Evolutionary conservation across 352 stramenopile species (phyloP), one percentile per base, ranked within the genome.

Genomic region (Pythium sukuiense): DNA sequence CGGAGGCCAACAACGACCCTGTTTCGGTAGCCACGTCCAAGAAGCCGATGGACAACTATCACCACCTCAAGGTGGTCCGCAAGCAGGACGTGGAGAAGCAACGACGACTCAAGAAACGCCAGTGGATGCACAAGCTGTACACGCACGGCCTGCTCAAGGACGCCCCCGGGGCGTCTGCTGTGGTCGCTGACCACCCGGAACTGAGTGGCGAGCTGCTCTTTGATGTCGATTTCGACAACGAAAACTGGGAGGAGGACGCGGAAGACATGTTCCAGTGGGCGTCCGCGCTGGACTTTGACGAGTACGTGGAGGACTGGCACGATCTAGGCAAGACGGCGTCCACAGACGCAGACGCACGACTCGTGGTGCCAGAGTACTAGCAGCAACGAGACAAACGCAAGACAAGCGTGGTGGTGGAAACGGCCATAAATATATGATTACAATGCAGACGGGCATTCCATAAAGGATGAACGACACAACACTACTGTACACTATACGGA

Each of bases 121-220:
- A 87, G 59, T 93, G 85, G 85, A 92, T 93, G 85, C 81, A 85
- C 59, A 88, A 92, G 50, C 71, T 93, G 18, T 93, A 92, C 61
- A 70, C 76, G 5, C 79, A 92, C 24, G 81, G 80, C 0, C 59
- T 91, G 29, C 46, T 88, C 0, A 75, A 74, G 26, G 61, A 79
- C 27, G 29, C 52, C 9, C 46, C 52, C 13, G 67, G 59, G 9
- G 41, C 41, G 5, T 2, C 41, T 0, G 39, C n/a, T 1, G 33
- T 60, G 29, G 64, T 14, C 8, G 64, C 32, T 9, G 50, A 54
- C 49, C 69, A 55, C 20, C 63, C 39, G 33, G 63, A 35, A 39
- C 70, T 39, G 53, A 70, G 30, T 24, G 53, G 68, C 7, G 49
- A 71, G 9, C 46, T 73, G 20, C 53, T 85, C 24, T 80, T 87